Base-by-base conservation (phyloP, 768 basidiomycete species). In the Panaeolus cyanescens region DNA sequence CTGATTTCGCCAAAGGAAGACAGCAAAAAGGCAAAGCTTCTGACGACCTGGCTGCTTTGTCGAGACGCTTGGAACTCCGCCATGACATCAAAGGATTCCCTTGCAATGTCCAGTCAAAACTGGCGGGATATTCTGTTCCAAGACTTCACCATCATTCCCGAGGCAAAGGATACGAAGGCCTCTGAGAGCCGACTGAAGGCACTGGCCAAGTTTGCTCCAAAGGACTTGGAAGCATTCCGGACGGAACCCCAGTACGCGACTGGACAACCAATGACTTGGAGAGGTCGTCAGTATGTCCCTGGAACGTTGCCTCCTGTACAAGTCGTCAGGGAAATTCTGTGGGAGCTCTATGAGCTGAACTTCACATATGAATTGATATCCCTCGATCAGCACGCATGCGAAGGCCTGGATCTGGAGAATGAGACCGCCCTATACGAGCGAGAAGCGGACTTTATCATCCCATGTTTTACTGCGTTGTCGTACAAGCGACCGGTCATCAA, bases 61-160 rank as follows among this genome's bases (percentile, higher is more conserved):
- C 25, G 59, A 9, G 54, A 54, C 22, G 36, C 59, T n/a, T 60
- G 50, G 53, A 36, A 55, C 20, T 20, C 39, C n/a, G 10, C 32
- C 22, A 33, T 60, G 15, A 19, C 59, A 37, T 53, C 45, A 9
- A n/a, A 34, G 10, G 32, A 31, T 39, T 25, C 20, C 5, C 53
- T 54, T 32, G 34, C 59, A 5, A 25, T 60, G 32, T 34, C 53
- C 19, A 28, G 19, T 30, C 59, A 60, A 34, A 32, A 9, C 20
- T 60, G 59, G 59, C 54, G 54, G 34, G 54, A 55, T 25, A 15
- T 60, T 39, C 53, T 60, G 8, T 32, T 36, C 8, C 33, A 28
- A 25, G 59, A 60, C 34, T 15, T 33, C 20, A 55, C 36, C 20
- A 28, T 31, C 31, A 31, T 36, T 19, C 34, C 45, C 8, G 58